phyloP scores from a whole-genome alignment of 345 rosid species.

The Heritiera fomes region DNA sequence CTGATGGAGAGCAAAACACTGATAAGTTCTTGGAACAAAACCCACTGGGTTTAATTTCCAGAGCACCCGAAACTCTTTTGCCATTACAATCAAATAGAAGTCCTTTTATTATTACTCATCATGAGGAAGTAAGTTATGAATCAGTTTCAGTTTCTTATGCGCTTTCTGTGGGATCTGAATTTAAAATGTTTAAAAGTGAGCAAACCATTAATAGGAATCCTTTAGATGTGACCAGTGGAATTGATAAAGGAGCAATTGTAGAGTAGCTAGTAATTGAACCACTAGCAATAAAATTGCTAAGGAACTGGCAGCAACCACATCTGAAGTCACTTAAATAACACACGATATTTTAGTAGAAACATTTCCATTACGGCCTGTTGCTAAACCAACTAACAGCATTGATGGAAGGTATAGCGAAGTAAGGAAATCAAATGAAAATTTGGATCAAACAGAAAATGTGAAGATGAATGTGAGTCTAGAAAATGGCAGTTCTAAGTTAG shows the following conservation, averaged over 20 bases:
- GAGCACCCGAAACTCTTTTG: constrained; percentile 45
- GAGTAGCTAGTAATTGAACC: constrained; percentile 29
- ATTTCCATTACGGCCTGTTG: constrained; percentile 48
- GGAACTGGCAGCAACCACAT: constrained; percentile 8
- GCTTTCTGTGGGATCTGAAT: constrained; percentile 29
- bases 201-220: constrained; percentile 37
- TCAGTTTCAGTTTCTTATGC: constrained; percentile 20
- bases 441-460: too few species aligned
- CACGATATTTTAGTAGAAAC: constrained; percentile 48
- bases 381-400: constrained; percentile 24
- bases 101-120: constrained; percentile 33
- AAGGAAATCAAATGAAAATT: too few species aligned
- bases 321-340: too few species aligned
- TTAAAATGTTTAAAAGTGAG: constrained; percentile 27
- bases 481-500: too few species aligned
- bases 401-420: too few species aligned
- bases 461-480: too few species aligned
- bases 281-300: constrained; percentile 15
- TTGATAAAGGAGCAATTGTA: constrained; percentile 23
- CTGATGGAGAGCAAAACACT: constrained; percentile 36
- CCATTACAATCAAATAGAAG: constrained; percentile 39
- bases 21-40: constrained; percentile 44
- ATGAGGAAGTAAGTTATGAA: constrained; percentile 26
- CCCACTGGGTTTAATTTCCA: constrained; percentile 60
- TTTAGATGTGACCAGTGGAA: constrained; percentile 23